These are phyloP conservation scores for Diaporthe ilicicola DNA, from an alignment of 2,329 filamentous ascomycete genomes.

Conservation along the genomic window DNA sequence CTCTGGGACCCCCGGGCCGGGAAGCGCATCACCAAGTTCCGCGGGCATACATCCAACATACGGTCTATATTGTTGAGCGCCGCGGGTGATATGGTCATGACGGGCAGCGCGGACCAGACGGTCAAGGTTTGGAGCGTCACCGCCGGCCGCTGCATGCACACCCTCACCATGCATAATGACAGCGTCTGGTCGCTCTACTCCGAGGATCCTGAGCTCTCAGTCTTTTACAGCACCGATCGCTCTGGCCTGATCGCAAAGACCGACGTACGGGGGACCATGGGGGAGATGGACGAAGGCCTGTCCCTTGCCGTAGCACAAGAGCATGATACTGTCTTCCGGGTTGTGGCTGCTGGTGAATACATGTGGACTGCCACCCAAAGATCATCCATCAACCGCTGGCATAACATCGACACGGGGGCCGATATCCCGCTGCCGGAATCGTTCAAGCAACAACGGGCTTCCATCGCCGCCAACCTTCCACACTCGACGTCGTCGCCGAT, in stretches of 20 bases:
- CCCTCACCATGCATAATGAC: conserved; percentile 98
- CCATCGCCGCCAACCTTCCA: conserved; percentile 50
- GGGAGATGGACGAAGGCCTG: conserved; percentile 85
- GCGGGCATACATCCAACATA: conserved; percentile 95
- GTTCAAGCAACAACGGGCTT: conserved; percentile 58
- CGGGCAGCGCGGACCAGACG: conserved; percentile 93
- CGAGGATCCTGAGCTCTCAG: conserved; percentile 81
- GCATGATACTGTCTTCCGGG: conserved; percentile 79
- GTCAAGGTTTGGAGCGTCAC: conserved; percentile 98
- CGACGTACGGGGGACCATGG: conserved; percentile 77
- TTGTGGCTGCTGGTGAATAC: conserved; percentile 75
- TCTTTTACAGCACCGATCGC: conserved; percentile 95
- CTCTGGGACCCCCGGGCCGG: conserved; percentile 92
- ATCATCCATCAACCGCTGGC: conserved; percentile 93
- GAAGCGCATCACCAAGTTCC: conserved; percentile 92
- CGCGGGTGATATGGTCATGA: conserved; percentile 89
- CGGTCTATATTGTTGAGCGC: conserved; percentile 90
- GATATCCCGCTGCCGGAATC: conserved; percentile 72
- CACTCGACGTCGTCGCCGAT: conserved; percentile 46
- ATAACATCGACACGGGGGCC: conserved; percentile 80
- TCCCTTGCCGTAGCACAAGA: conserved; percentile 93
- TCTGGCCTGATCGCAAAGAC: conserved; percentile 96
- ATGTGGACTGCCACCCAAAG: conserved; percentile 91
- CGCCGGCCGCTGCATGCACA: conserved; percentile 95
- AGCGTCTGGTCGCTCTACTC: conserved; percentile 97